Conservation (phyloP, 352 stramenopile genomes). For the Pilasporangium apinafurcum region DNA sequence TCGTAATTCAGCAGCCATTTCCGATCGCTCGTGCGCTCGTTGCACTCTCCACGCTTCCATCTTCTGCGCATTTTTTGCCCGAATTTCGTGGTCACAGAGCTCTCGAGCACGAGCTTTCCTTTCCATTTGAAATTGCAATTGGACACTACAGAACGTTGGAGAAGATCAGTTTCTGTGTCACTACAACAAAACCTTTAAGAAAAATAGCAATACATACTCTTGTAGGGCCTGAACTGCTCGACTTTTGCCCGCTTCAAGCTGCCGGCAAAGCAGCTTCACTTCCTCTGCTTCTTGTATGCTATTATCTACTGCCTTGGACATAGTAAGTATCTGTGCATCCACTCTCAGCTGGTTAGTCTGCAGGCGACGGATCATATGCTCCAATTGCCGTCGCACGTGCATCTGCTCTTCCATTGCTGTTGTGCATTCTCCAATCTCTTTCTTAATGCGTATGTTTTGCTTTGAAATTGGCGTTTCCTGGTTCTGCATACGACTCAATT, state of each 20-base stretch:
- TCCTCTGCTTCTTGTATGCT: slow-evolving; percentile 64
- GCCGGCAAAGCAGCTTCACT: slow-evolving; percentile 64
- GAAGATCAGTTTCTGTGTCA: neutral
- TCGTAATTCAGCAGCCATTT: slow-evolving; percentile 71
- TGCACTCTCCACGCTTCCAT: slow-evolving; percentile 77
- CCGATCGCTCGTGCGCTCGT: slow-evolving; percentile 59
- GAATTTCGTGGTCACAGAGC: slow-evolving; percentile 71
- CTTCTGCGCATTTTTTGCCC: slow-evolving; percentile 71
- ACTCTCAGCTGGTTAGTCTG: slow-evolving; percentile 70
- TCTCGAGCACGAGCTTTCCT: slow-evolving; percentile 54
- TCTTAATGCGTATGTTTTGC: slow-evolving; percentile 57
- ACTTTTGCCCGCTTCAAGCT: slow-evolving; percentile 74
- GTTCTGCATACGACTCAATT: slow-evolving; percentile 66
- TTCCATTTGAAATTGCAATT: slow-evolving; percentile 66
- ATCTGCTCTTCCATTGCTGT: slow-evolving; percentile 77
- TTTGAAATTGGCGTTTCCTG: slow-evolving; percentile 73
- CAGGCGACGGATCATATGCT: slow-evolving; percentile 78
- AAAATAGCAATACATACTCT: slow-evolving; percentile 19
- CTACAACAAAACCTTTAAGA: neutral
- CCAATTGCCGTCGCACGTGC: slow-evolving; percentile 57
- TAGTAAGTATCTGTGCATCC: slow-evolving; percentile 57
- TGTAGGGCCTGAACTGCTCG: slow-evolving; percentile 70
- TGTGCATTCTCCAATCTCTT: slow-evolving; percentile 65
- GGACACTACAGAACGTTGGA: slow-evolving; percentile 16
- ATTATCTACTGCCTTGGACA: slow-evolving; percentile 56